Evolutionary conservation across 2,329 filamentous ascomycete species (phyloP).

Genomic region (Aphanoascus verrucosus): DNA sequence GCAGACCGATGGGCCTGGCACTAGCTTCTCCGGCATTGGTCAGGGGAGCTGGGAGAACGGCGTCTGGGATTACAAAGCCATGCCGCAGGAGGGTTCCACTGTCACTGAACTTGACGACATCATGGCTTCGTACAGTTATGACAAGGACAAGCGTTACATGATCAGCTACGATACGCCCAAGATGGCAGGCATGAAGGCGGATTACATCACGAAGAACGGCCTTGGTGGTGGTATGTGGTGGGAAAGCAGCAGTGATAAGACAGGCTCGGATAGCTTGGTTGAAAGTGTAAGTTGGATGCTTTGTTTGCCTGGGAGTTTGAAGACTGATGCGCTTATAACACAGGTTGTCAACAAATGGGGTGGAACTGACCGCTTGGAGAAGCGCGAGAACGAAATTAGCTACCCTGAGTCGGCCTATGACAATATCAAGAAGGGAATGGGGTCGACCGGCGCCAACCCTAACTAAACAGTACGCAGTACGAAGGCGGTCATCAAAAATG

Average conservation of each 20-base stretch:
- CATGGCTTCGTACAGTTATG: slow-evolving; percentile 64
- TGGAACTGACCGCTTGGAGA: slow-evolving; percentile 7
- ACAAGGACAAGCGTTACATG: slow-evolving; percentile 49
- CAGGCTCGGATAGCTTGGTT: slow-evolving; percentile 8
- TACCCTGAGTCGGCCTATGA: slow-evolving; percentile 14
- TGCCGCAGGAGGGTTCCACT: slow-evolving; percentile 57
- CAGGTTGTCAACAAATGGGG: slow-evolving; percentile 12
- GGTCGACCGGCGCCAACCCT: background rate
- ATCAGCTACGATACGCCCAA: slow-evolving; percentile 65
- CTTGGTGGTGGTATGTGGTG: slow-evolving; percentile 96
- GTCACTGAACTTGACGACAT: slow-evolving; percentile 51
- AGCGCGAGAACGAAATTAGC: slow-evolving; percentile 13
- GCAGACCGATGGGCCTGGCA: slow-evolving; percentile 63
- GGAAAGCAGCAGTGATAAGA: slow-evolving; percentile 66
- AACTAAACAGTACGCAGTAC: background rate
- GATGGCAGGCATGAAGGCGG: slow-evolving; percentile 58
- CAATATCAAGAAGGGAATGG: slow-evolving; percentile 14
- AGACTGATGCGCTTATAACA: background rate
- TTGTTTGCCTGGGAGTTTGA: background rate
- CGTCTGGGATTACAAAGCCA: slow-evolving; percentile 77
- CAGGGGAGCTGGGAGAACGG: slow-evolving; percentile 75
- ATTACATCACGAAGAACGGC: slow-evolving; percentile 54
- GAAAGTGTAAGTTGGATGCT: slow-evolving; percentile 10
- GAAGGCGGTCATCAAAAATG: too few species aligned
- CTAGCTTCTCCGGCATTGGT: slow-evolving; percentile 59